phyloP scores from a whole-genome alignment of 2,329 filamentous ascomycete species.

The Diaporthe sp. region DNA sequence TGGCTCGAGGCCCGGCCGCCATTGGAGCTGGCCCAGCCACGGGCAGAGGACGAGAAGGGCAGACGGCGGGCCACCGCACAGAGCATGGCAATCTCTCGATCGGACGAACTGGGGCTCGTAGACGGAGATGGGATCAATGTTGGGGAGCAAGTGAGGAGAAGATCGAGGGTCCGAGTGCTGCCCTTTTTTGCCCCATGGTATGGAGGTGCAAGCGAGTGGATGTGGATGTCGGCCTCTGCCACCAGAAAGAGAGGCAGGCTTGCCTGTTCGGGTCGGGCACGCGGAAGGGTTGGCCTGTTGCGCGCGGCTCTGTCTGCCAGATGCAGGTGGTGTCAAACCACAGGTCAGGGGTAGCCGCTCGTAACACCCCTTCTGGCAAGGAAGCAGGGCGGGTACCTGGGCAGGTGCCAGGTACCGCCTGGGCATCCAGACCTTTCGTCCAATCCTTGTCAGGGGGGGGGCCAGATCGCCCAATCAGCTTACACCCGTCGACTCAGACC shows the following conservation, averaged over 20 bases:
- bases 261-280: background rate
- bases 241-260: constrained; percentile 1
- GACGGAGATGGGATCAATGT: constrained; percentile 6
- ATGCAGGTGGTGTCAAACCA: constrained; percentile 29
- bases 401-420: background rate
- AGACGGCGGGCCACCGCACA: constrained; percentile 30
- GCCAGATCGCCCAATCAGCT: constrained; percentile 26
- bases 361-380: background rate
- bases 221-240: constrained; percentile 2
- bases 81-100: constrained; percentile 23
- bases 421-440: background rate
- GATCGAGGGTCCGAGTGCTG: constrained; percentile 23
- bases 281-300: constrained; percentile 11
- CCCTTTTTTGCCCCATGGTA: background rate
- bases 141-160: background rate
- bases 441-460: constrained; percentile 20
- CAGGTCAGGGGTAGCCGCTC: constrained; percentile 28
- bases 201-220: constrained; percentile 1
- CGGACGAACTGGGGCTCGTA: constrained; percentile 9
- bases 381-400: background rate
- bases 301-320: constrained; percentile 33
- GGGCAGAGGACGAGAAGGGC: background rate
- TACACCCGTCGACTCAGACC: constrained; percentile 13
- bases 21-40: background rate
- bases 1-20: constrained; percentile 8